phyloP scores from a whole-genome alignment of 345 rosid genomes.

The Boechera stricta region DNA sequence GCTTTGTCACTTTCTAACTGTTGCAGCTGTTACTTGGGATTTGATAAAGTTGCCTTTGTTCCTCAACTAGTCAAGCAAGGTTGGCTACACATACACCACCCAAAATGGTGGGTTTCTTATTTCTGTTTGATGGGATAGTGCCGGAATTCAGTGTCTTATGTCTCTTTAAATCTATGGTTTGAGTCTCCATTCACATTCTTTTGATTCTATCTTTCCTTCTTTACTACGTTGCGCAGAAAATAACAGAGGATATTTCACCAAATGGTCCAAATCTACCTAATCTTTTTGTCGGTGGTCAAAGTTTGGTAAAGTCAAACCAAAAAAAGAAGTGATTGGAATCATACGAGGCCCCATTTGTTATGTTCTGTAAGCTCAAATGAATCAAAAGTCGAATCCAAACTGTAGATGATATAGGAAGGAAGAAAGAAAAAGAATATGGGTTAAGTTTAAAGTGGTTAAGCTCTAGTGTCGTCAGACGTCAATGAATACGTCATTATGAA shows the following conservation, averaged over 20 bases:
- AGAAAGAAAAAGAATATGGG: not conserved
- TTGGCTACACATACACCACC: not conserved
- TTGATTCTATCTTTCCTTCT: not conserved
- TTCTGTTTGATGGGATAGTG: not conserved
- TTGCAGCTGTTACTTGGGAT: not conserved
- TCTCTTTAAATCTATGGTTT: not conserved
- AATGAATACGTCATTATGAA: slow-evolving; percentile 30
- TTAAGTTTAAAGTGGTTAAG: not conserved
- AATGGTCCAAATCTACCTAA: not conserved
- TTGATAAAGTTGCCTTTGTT: not conserved
- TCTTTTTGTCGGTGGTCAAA: slow-evolving; percentile 12
- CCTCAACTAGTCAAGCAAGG: not conserved
- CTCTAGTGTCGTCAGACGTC: slow-evolving; percentile 37
- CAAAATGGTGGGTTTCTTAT: not conserved
- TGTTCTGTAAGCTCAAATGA: not conserved
- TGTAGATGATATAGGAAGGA: not conserved
- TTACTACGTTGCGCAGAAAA: not conserved
- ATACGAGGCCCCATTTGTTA: not conserved
- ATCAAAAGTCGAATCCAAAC: slow-evolving; percentile 16
- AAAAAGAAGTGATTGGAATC: not conserved
- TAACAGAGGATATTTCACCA: not conserved
- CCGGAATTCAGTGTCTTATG: not conserved
- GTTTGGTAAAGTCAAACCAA: not conserved
- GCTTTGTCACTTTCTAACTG: slow-evolving; percentile 9
- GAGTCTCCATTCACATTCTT: slow-evolving; percentile 1